Percentiles rank a stretch among this genome's conserved stretches.
Evolutionary conservation across 768 basidiomycete genomes (phyloP).

Genomic region (Trametes cingulata): DNA sequence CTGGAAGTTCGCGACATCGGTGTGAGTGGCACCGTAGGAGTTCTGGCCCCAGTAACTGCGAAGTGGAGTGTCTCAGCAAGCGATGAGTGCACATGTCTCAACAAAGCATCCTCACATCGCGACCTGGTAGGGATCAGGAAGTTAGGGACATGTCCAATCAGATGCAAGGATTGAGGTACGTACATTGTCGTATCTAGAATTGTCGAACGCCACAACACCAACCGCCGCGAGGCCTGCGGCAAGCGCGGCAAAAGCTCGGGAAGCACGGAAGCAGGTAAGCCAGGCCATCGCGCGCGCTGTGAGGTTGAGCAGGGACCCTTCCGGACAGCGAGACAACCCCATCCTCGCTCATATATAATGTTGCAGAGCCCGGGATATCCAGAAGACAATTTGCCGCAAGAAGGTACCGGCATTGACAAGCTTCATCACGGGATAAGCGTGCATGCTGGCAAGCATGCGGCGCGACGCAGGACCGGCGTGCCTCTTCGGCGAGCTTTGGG

Average conservation of each 20-base stretch:
- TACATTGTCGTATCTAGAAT: slow-evolving; percentile 64
- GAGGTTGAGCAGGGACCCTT: slow-evolving; percentile 7
- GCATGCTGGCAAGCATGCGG: slow-evolving; percentile 13
- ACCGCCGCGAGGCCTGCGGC: slow-evolving; percentile 16
- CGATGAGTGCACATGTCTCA: slow-evolving; percentile 7
- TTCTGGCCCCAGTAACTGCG: slow-evolving; percentile 75
- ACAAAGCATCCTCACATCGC: slow-evolving; percentile 46
- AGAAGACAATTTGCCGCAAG: background rate
- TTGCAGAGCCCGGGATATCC: slow-evolving; percentile 2
- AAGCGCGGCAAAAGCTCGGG: slow-evolving; percentile 19
- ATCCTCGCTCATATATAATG: slow-evolving; percentile 10
- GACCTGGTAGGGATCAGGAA: slow-evolving; percentile 37
- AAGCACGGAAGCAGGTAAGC: slow-evolving; percentile 4
- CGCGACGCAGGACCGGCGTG: slow-evolving; percentile 7
- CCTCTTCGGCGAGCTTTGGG: background rate
- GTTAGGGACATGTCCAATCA: background rate
- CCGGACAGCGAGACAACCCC: background rate
- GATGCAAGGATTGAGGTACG: slow-evolving; percentile 25
- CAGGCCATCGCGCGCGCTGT: slow-evolving; percentile 17
- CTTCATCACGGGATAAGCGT: slow-evolving; percentile 16
- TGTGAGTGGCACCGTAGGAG: slow-evolving; percentile 62
- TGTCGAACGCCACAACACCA: slow-evolving; percentile 48
- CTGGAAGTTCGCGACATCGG: slow-evolving; percentile 56
- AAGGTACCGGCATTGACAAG: slow-evolving; percentile 7
- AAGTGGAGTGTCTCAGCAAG: background rate